Percentiles rank a stretch among this genome's conserved stretches.
These are phyloP conservation scores for Xylariaceae sp. DNA, from an alignment of 2,329 filamentous ascomycete species.

Conservation along the genomic window DNA sequence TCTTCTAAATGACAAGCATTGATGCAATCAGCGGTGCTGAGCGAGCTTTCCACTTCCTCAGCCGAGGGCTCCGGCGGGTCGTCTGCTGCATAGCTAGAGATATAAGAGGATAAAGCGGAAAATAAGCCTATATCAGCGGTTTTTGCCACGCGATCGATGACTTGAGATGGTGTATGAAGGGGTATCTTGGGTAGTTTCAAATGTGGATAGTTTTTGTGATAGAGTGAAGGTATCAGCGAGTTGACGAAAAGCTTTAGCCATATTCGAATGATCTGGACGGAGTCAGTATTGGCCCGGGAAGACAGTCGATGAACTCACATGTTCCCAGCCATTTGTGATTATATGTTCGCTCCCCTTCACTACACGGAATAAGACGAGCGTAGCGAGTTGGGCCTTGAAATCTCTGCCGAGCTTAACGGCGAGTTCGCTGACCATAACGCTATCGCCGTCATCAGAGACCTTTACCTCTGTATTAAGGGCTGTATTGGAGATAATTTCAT, in stretches of 20 bases:
- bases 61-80: slow-evolving; percentile 96
- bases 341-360: slow-evolving; percentile 78
- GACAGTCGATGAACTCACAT: slow-evolving; percentile 49
- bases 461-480: slow-evolving; percentile 93
- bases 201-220: slow-evolving; percentile 56
- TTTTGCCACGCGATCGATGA: slow-evolving; percentile 82
- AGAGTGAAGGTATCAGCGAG: slow-evolving; percentile 81
- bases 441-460: slow-evolving; percentile 70
- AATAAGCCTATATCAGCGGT: slow-evolving; percentile 79
- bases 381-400: slow-evolving; percentile 88
- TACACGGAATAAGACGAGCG: slow-evolving; percentile 90
- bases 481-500: slow-evolving; percentile 73
- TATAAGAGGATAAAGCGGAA: slow-evolving; percentile 91
- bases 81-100: slow-evolving; percentile 97
- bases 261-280: slow-evolving; percentile 71
- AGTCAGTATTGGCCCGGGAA: slow-evolving; percentile 36
- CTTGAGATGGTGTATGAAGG: slow-evolving; percentile 82
- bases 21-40: slow-evolving; percentile 91
- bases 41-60: slow-evolving; percentile 91
- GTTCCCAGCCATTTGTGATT: slow-evolving; percentile 72
- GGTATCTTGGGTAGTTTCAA: slow-evolving; percentile 78
- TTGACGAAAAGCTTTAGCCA: slow-evolving; percentile 96
- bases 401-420: slow-evolving; percentile 93
- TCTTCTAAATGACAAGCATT: slow-evolving; percentile 81
- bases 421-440: slow-evolving; percentile 95